Evolutionary conservation across 768 basidiomycete species (phyloP).

Genomic region (Mrakia hoshinonis): DNA sequence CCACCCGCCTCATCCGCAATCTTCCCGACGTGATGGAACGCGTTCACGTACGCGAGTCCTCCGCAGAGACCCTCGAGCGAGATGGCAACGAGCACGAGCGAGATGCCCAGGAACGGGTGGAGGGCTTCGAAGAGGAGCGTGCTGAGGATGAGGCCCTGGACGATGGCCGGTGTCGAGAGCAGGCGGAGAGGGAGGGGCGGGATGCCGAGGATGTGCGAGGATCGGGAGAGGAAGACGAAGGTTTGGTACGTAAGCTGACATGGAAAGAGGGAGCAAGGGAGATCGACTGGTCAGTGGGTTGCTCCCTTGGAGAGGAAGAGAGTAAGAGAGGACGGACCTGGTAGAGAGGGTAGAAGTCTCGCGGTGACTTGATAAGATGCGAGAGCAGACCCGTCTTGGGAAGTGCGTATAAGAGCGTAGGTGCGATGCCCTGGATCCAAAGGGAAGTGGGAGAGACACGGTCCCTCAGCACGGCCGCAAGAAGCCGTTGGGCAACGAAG

Average conservation of each 20-base stretch:
- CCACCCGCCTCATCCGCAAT: conserved; percentile 41
- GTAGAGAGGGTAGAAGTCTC: conserved; percentile 95
- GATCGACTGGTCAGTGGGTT: background rate
- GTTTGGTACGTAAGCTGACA: conserved; percentile 43
- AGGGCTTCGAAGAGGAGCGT: conserved; percentile 35
- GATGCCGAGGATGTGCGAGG: conserved; percentile 74
- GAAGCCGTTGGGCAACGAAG: background rate
- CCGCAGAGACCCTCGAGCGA: conserved; percentile 86
- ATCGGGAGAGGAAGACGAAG: conserved; percentile 86
- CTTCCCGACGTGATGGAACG: conserved; percentile 73
- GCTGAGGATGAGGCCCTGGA: conserved; percentile 59
- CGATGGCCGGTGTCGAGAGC: conserved; percentile 64
- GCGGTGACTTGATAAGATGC: conserved; percentile 67
- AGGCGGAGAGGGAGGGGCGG: conserved; percentile 63
- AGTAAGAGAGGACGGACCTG: conserved; percentile 50
- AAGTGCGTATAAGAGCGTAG: conserved; percentile 79
- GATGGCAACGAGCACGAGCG: conserved; percentile 63
- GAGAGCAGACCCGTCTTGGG: conserved; percentile 60
- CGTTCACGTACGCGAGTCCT: conserved; percentile 84
- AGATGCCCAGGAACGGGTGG: conserved; percentile 47
- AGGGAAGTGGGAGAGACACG: background rate
- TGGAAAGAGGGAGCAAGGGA: background rate
- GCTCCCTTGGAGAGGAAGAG: conserved; percentile 64
- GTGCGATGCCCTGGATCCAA: conserved; percentile 62
- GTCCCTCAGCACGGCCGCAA: no score